Evolutionary conservation across 2,329 filamentous ascomycete genomes (phyloP).

Genomic region (Diplodia intermedia): DNA sequence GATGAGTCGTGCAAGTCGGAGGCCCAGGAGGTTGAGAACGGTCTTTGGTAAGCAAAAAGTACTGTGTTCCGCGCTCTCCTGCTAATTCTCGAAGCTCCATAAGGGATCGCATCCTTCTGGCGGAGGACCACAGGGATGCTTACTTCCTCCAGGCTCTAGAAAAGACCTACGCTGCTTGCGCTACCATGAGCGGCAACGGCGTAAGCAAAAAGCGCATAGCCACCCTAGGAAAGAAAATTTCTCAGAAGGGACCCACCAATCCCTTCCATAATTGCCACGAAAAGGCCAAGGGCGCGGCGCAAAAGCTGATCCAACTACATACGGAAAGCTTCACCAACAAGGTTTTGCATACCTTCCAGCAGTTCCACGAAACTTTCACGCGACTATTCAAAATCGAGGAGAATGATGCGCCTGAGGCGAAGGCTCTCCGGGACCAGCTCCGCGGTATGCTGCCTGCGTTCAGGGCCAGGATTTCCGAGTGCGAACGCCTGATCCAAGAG

Average conservation of each 20-base stretch:
- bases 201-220: not conserved
- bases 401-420: conserved; percentile 27
- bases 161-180: conserved; percentile 32
- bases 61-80: too few relatives aligned
- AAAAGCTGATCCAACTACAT: not conserved
- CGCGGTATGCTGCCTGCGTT: not conserved
- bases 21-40: conserved; percentile 19
- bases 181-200: conserved; percentile 3
- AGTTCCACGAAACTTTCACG: conserved; percentile 29
- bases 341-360: conserved; percentile 30
- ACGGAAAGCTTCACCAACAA: not conserved
- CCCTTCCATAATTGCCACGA: not conserved
- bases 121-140: too few relatives aligned
- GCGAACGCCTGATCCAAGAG: not conserved
- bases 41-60: conserved; percentile 18
- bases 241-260: not conserved
- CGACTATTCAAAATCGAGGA: conserved; percentile 31
- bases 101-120: not conserved
- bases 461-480: not conserved
- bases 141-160: conserved; percentile 35
- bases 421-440: conserved; percentile 27
- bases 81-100: not conserved
- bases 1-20: conserved; percentile 7
- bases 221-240: not conserved
- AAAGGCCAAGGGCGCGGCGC: not conserved